phyloP scores from a whole-genome alignment of 495 filamentous ascomycete genomes.

The Podospora pseudopauciseta region DNA sequence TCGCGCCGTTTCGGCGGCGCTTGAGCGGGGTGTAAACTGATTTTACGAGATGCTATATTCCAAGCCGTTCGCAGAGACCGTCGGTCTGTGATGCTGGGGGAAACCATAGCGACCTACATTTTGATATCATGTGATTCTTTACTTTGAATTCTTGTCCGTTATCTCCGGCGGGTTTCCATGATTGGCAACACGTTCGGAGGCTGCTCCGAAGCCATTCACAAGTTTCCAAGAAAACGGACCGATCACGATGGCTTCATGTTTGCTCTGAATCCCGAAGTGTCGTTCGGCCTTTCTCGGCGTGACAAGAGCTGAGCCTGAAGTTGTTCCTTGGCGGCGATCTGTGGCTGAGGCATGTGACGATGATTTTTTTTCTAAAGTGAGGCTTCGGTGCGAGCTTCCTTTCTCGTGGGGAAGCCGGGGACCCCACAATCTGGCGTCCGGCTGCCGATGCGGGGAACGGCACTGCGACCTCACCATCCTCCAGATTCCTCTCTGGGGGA shows the following conservation, averaged over 20 bases:
- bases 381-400: constrained; percentile 17
- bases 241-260: constrained; percentile 3
- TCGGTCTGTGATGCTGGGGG: constrained; percentile 78
- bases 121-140: constrained; percentile 5
- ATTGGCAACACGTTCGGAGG: neutral
- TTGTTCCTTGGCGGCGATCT: neutral
- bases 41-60: constrained; percentile 77
- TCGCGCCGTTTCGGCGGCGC: constrained; percentile 50
- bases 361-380: neutral
- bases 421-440: constrained; percentile 11
- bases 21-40: constrained; percentile 49
- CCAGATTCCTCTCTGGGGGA: neutral
- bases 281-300: constrained; percentile 2
- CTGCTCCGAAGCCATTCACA: neutral
- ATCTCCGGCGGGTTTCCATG: neutral
- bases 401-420: constrained; percentile 14
- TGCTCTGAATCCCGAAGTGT: neutral
- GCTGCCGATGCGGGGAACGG: constrained; percentile 18
- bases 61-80: constrained; percentile 76
- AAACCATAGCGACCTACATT: constrained; percentile 83
- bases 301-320: constrained; percentile 3
- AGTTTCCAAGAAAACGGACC: neutral
- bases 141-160: constrained; percentile 3
- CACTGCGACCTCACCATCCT: constrained; percentile 10
- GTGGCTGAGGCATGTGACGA: constrained; percentile 5